These are phyloP conservation scores for Poa annua DNA, from an alignment of 176 grass and related monocot genomes.

Conservation along the genomic window DNA sequence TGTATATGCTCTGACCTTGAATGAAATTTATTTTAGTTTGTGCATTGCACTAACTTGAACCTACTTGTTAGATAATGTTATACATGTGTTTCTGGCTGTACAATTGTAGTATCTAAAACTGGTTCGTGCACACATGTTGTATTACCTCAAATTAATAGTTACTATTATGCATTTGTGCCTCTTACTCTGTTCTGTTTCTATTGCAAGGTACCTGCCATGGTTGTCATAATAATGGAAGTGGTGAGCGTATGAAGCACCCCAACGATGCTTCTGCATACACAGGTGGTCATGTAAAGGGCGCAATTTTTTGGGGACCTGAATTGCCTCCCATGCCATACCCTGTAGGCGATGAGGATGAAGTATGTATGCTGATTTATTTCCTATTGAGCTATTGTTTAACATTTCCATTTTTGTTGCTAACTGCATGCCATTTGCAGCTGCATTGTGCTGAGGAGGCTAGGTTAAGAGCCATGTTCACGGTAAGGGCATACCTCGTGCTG, in stretches of 20 bases:
- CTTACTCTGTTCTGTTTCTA: not conserved
- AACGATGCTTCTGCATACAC: not conserved
- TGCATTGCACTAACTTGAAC: no score
- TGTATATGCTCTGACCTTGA: not conserved
- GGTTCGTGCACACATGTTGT: not conserved
- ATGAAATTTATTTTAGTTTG: not conserved
- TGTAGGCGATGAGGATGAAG: not conserved
- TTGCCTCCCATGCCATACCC: not conserved
- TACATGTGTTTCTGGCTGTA: no score
- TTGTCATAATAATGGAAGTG: conserved; percentile 19
- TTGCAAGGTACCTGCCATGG: not conserved
- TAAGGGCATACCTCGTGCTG: not conserved
- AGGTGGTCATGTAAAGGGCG: not conserved
- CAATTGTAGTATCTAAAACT: not conserved
- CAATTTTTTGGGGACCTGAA: not conserved
- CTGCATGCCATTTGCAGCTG: not conserved
- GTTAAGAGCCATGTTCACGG: not conserved
- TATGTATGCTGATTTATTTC: not conserved
- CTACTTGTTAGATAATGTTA: no score
- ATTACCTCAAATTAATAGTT: not conserved
- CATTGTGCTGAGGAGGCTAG: not conserved
- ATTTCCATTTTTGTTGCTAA: not conserved
- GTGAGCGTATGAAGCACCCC: not conserved
- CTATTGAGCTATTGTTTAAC: not conserved
- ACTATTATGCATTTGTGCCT: not conserved